These are phyloP conservation scores for Juglanconis sp. DNA, from an alignment of 2,329 filamentous ascomycete genomes.

Conservation along the genomic window DNA sequence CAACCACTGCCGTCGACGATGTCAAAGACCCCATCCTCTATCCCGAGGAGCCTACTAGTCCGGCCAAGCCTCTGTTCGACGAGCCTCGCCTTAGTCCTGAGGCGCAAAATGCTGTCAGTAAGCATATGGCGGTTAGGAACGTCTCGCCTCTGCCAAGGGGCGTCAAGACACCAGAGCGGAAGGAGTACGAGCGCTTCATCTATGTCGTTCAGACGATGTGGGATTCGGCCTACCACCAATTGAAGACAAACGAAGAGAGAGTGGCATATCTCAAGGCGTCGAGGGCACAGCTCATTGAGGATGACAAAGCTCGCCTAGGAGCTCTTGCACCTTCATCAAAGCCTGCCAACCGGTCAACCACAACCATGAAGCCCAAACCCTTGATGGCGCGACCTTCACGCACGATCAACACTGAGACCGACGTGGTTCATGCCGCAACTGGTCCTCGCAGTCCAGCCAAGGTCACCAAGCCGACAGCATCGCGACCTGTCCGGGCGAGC, in stretches of 20 bases:
- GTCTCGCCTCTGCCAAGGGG: constrained; percentile 25
- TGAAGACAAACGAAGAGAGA: not conserved
- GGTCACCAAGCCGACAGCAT: constrained; percentile 34
- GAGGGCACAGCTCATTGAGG: constrained; percentile 45
- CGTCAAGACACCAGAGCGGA: constrained; percentile 42
- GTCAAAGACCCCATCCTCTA: constrained; percentile 58
- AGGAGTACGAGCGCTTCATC: constrained; percentile 53
- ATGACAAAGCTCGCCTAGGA: constrained; percentile 39
- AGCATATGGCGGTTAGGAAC: constrained; percentile 50
- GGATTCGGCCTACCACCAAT: not conserved
- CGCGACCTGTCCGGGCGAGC: constrained; percentile 33
- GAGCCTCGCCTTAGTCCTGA: constrained; percentile 36
- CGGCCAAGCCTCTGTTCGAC: constrained; percentile 48
- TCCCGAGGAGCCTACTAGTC: constrained; percentile 42
- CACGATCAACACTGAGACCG: constrained; percentile 21
- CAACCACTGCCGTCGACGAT: constrained; percentile 23
- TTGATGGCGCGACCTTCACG: constrained; percentile 3
- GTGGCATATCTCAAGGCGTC: constrained; percentile 39
- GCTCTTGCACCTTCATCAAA: constrained; percentile 30
- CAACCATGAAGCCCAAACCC: constrained; percentile 43
- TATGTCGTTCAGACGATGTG: constrained; percentile 49
- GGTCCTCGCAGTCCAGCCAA: constrained; percentile 18
- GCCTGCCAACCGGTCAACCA: constrained; percentile 23
- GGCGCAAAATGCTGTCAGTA: constrained; percentile 45
- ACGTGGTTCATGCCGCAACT: not conserved